Conservation (phyloP, 2,329 filamentous ascomycete species). For the Clonostachys byssicola region DNA sequence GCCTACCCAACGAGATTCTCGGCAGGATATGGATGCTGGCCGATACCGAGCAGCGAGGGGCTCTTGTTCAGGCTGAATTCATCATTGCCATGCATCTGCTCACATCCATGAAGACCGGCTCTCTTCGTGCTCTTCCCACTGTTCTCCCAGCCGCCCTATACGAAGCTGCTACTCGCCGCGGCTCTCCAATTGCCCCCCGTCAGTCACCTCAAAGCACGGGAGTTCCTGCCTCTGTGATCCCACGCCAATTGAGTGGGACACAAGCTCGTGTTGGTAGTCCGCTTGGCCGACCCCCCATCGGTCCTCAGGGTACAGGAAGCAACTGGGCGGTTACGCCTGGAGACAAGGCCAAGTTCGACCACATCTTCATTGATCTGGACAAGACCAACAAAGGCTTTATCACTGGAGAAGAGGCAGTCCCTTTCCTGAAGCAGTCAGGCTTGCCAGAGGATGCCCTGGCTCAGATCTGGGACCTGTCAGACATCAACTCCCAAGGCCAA, state of each 20-base stretch:
- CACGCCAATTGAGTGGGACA: slow-evolving; percentile 76
- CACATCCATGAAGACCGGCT: slow-evolving; percentile 82
- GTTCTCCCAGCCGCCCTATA: slow-evolving; percentile 82
- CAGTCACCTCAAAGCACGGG: slow-evolving; percentile 46
- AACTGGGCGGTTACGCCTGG: slow-evolving; percentile 81
- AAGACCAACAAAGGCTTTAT: slow-evolving; percentile 77
- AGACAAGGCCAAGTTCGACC: slow-evolving; percentile 86
- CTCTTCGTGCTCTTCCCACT: slow-evolving; percentile 73
- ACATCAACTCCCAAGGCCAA: slow-evolving; percentile 86
- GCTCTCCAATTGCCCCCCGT: slow-evolving; percentile 30
- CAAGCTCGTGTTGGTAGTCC: slow-evolving; percentile 60
- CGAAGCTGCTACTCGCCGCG: slow-evolving; percentile 78
- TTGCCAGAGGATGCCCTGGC: slow-evolving; percentile 85
- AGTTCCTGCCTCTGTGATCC: slow-evolving; percentile 57
- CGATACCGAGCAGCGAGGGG: slow-evolving; percentile 88
- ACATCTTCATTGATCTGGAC: slow-evolving; percentile 80
- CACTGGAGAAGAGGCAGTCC: slow-evolving; percentile 89
- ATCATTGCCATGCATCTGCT: slow-evolving; percentile 98
- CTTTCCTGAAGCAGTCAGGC: slow-evolving; percentile 89
- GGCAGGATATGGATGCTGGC: slow-evolving; percentile 96
- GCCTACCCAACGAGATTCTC: slow-evolving; percentile 82
- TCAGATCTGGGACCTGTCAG: slow-evolving; percentile 95
- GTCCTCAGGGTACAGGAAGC: slow-evolving; percentile 32
- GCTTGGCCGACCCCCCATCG: slow-evolving; percentile 44
- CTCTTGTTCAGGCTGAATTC: slow-evolving; percentile 84